Conservation (phyloP, 345 rosid species). For the Noccaea bulbosa region DNA sequence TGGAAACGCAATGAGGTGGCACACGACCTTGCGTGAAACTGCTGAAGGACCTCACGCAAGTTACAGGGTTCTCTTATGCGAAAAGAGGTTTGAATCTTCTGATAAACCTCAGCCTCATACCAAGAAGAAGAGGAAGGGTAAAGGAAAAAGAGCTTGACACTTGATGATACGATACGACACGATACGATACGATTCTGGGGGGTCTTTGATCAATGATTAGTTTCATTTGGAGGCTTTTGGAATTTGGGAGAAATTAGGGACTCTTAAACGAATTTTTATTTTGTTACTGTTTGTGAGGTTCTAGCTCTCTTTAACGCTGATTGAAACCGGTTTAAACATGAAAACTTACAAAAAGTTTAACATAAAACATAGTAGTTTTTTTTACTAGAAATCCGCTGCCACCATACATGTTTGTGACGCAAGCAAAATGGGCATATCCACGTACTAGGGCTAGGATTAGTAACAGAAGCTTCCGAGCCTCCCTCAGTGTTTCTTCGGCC, state of each 20-base stretch:
- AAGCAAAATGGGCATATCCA: too few relatives aligned
- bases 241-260: slow-evolving; percentile 1
- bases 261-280: background rate
- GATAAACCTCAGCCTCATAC: slow-evolving; percentile 19
- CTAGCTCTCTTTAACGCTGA: background rate
- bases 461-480: too few relatives aligned
- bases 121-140: slow-evolving; percentile 35
- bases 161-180: too few relatives aligned
- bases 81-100: slow-evolving; percentile 55
- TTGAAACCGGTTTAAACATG: background rate
- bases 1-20: slow-evolving; percentile 90
- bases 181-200: background rate
- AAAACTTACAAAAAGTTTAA: too few relatives aligned
- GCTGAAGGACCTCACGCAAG: slow-evolving; percentile 98
- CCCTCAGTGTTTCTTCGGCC: too few relatives aligned
- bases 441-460: too few relatives aligned
- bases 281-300: background rate
- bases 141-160: slow-evolving; percentile 36
- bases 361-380: too few relatives aligned
- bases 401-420: too few relatives aligned
- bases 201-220: background rate
- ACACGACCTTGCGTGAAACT: slow-evolving; percentile 60
- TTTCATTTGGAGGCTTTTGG: slow-evolving; percentile 15
- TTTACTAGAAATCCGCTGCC: too few relatives aligned
- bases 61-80: slow-evolving; percentile 75